phyloP scores from a whole-genome alignment of 768 basidiomycete species.

The Mycena floridula region DNA sequence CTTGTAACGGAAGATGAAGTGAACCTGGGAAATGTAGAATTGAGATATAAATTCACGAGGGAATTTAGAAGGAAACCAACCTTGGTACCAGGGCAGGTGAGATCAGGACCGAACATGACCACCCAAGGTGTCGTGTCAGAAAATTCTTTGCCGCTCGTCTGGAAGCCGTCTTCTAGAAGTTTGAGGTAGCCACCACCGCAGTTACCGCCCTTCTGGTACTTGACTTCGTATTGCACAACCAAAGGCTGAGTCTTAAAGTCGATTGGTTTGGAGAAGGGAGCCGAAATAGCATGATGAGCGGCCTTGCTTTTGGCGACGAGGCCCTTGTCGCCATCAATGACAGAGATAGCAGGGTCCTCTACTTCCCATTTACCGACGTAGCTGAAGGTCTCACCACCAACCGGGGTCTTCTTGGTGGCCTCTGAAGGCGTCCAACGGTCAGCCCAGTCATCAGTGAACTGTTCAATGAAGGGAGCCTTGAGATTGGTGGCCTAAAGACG shows the following conservation, averaged over 20 bases:
- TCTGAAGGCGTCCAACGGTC: slow-evolving; percentile 94
- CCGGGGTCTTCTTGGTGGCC: slow-evolving; percentile 96
- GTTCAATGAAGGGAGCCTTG: slow-evolving; percentile 90
- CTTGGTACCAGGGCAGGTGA: slow-evolving; percentile 90
- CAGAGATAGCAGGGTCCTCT: slow-evolving; percentile 74
- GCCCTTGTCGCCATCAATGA: slow-evolving; percentile 82
- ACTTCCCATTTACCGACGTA: slow-evolving; percentile 98
- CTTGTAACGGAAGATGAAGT: slow-evolving; percentile 99
- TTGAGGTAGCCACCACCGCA: slow-evolving; percentile 99
- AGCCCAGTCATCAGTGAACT: slow-evolving; percentile 89
- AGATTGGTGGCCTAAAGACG: slow-evolving; percentile 59
- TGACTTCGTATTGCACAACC: slow-evolving; percentile 98
- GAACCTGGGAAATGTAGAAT: slow-evolving; percentile 47
- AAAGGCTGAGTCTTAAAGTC: slow-evolving; percentile 81
- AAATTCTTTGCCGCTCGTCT: slow-evolving; percentile 89
- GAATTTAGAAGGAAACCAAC: slow-evolving; percentile 28
- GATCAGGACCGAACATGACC: slow-evolving; percentile 96
- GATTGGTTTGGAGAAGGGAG: slow-evolving; percentile 73
- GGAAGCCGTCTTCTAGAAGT: slow-evolving; percentile 90
- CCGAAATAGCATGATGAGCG: slow-evolving; percentile 97
- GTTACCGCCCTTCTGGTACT: slow-evolving; percentile 98
- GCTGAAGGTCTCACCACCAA: slow-evolving; percentile 92
- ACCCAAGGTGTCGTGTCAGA: slow-evolving; percentile 92
- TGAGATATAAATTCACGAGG: slow-evolving; percentile 1
- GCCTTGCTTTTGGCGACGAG: slow-evolving; percentile 96